Percentiles rank a stretch among this genome's conserved stretches.
Conservation (phyloP, 2,329 filamentous ascomycete species). For the Echinosphaeria canescens region DNA sequence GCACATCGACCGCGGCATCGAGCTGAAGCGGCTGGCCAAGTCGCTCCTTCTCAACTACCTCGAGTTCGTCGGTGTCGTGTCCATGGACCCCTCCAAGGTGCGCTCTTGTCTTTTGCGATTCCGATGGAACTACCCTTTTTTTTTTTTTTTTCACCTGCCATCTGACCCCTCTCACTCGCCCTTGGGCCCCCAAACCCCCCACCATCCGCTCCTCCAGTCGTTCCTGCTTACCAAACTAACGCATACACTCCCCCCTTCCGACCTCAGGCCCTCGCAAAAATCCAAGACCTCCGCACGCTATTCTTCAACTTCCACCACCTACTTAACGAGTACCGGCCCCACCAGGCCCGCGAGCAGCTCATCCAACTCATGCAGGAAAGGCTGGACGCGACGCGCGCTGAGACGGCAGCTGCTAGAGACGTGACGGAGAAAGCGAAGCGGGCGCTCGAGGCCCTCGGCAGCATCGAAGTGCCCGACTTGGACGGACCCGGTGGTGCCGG, state of each 20-base stretch:
- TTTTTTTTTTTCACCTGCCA: too few relatives aligned
- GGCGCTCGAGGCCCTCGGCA: slow-evolving; percentile 47
- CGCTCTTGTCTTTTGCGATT: slow-evolving; percentile 3
- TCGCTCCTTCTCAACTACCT: slow-evolving; percentile 77
- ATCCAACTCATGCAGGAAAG: slow-evolving; percentile 79
- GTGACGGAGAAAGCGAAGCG: slow-evolving; percentile 52
- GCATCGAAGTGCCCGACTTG: slow-evolving; percentile 16
- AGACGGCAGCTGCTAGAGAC: slow-evolving; percentile 47
- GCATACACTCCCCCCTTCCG: neutral
- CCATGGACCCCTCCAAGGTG: slow-evolving; percentile 37
- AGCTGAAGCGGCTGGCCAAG: slow-evolving; percentile 62
- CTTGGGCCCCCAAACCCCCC: slow-evolving; percentile 2
- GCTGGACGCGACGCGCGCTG: slow-evolving; percentile 46
- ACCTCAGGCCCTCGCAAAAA: slow-evolving; percentile 40
- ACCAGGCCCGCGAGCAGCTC: slow-evolving; percentile 75
- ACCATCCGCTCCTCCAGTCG: slow-evolving; percentile 2
- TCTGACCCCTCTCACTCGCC: slow-evolving; percentile 2
- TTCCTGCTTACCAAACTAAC: neutral
- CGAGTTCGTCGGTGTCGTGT: slow-evolving; percentile 55
- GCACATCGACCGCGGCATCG: slow-evolving; percentile 38
- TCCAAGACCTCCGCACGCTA: slow-evolving; percentile 58
- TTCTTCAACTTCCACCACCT: slow-evolving; percentile 86
- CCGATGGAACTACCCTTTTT: too few relatives aligned
- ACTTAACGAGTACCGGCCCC: slow-evolving; percentile 83
- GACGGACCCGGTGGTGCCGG: slow-evolving; percentile 7